Evolutionary conservation across 306 rosid species (phyloP).

Genomic region (Acacia melanoxylon): DNA sequence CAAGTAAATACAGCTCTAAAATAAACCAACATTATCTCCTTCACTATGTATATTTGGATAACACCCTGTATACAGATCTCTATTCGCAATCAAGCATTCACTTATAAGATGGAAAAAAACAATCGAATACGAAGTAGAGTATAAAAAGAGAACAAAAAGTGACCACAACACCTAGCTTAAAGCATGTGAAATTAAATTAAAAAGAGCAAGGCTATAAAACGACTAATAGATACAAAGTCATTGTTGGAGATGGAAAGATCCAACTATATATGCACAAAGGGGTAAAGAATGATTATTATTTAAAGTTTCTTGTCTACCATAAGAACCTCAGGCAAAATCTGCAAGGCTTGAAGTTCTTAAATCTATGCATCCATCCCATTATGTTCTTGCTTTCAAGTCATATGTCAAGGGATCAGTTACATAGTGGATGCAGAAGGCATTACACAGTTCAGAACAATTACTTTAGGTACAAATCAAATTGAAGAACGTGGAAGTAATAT

Average conservation of each 20-base stretch:
- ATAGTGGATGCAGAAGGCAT: background rate
- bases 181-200: background rate
- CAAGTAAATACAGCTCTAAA: constrained; percentile 5
- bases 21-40: background rate
- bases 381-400: background rate
- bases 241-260: background rate
- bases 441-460: background rate
- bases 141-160: background rate
- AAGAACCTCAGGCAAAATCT: background rate
- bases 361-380: background rate
- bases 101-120: background rate
- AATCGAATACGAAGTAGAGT: background rate
- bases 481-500: background rate
- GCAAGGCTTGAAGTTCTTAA: background rate
- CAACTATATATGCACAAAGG: background rate
- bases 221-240: background rate
- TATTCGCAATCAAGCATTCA: background rate
- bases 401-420: background rate
- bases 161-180: background rate
- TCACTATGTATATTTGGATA: background rate
- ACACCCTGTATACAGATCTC: constrained; percentile 3
- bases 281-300: background rate
- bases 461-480: too few species aligned
- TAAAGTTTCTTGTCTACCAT: background rate
- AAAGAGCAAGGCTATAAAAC: constrained; percentile 1